Conservation (phyloP, 2,329 filamentous ascomycete species). For the Fusarium sp. region DNA sequence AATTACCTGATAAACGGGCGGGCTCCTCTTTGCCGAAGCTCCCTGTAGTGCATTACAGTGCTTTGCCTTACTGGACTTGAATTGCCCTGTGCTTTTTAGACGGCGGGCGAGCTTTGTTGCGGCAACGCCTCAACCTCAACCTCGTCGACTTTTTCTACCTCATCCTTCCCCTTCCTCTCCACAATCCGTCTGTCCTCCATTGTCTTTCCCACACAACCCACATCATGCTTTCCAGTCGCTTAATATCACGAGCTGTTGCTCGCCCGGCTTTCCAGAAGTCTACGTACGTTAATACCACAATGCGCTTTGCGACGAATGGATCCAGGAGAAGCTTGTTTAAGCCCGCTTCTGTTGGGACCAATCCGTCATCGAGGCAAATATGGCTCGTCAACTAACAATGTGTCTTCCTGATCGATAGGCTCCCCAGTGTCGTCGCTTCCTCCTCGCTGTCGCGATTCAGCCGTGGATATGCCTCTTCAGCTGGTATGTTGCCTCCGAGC, state of each 20-base stretch:
- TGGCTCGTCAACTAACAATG: conserved; percentile 39
- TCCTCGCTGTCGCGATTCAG: conserved; percentile 62
- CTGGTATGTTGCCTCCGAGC: conserved; percentile 57
- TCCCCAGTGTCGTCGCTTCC: conserved; percentile 60
- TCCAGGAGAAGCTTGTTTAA: conserved; percentile 21
- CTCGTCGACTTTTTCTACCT: conserved; percentile 39
- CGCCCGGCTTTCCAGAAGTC: conserved; percentile 66
- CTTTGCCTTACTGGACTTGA: conserved; percentile 2
- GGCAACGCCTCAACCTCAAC: conserved; percentile 41
- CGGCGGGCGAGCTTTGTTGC: conserved; percentile 40
- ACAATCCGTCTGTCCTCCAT: conserved; percentile 38
- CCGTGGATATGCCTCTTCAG: conserved; percentile 67
- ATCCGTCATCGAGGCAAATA: conserved; percentile 23
- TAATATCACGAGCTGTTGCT: conserved; percentile 68
- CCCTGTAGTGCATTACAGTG: conserved; percentile 25
- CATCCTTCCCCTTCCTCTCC: conserved; percentile 29
- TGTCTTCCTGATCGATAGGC: conserved; percentile 48
- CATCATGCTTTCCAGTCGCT: conserved; percentile 69
- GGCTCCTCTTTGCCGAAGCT: conserved; percentile 42
- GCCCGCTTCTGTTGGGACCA: conserved; percentile 22
- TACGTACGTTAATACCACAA: conserved; percentile 55
- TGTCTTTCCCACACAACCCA: conserved; percentile 42
- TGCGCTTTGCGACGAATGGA: conserved; percentile 4
- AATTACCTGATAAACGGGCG: conserved; percentile 39
- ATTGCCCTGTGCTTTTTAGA: conserved; percentile 37